Conservation (phyloP, 1,284 basidiomycete genomes). For the Bondarzewia mesenterica region DNA sequence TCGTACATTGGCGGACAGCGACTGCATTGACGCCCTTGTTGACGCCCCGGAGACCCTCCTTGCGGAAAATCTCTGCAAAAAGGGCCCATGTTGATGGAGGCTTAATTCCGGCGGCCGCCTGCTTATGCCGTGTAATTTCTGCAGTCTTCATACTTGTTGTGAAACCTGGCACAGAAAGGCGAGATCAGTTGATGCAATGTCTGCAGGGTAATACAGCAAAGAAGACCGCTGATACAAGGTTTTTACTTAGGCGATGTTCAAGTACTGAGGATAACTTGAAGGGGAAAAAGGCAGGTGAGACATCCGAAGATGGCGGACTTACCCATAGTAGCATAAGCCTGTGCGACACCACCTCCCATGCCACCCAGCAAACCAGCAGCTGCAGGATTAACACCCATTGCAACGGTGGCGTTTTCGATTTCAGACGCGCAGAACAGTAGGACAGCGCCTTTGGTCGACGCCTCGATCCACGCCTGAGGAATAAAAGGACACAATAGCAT, state of each 20-base stretch:
- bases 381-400: conserved; percentile 72
- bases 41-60: conserved; percentile 92
- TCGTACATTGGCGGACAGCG: conserved; percentile 94
- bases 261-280: too few relatives aligned
- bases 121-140: conserved; percentile 97
- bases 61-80: conserved; percentile 89
- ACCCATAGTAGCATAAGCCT: conserved; percentile 99
- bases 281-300: too few relatives aligned
- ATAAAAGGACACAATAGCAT: neutral
- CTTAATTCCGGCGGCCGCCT: conserved; percentile 81
- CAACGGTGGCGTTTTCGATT: conserved; percentile 69
- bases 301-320: too few relatives aligned
- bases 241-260: too few relatives aligned
- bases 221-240: too few relatives aligned
- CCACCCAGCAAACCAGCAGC: conserved; percentile 88
- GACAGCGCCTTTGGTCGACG: conserved; percentile 96
- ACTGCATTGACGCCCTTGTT: conserved; percentile 99
- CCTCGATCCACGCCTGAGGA: conserved; percentile 96
- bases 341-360: conserved; percentile 95
- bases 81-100: conserved; percentile 93
- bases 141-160: conserved; percentile 98
- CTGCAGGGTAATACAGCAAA: neutral
- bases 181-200: neutral
- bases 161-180: conserved; percentile 54
- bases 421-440: conserved; percentile 95